Evolutionary conservation across 208 protist species (phyloP), one percentile per base, ranked within the genome.

Genomic region (Wallacemonas sp.): DNA sequence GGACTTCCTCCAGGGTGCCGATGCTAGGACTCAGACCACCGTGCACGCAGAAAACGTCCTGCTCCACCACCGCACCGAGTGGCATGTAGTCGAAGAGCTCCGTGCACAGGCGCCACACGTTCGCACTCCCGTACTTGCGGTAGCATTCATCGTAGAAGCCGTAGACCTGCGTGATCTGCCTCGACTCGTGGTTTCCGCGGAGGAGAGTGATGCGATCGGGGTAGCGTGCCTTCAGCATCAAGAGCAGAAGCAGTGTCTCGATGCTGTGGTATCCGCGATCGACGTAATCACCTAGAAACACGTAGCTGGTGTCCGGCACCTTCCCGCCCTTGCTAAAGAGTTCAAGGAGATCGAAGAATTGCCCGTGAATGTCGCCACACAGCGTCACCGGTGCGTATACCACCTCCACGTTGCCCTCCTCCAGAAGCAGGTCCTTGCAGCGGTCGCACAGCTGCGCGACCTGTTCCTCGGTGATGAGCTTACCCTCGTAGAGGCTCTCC

Each of bases 281-380:
- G 1, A 98, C 95, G 61, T 97, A 98, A 71, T 98, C 95, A 32
- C 95, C 97, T 87, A 96, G 89, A 46, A 96, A 96, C 3, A 96
- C 77, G 68, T 95, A 96, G 33, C 82, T 79, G 10, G 83, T 94
- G 6, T 92, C 87, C 1, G 87, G 85, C 44, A 95, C 80, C 29
- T 86, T 71, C 10, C 97, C 97, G 15, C 96, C 97, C 59, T 98
- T 93, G 57, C 87, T 80, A 69, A 99, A 99, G 19, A 99, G 85
- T 80, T 99, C 92, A 33, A 98, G 79, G 17, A 99, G 82, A 71
- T 99, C 98, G 72, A 95, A 98, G 61, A 99, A 99, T 84, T 99
- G 98, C 0, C 98, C 99, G 76, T 99, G 99, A 50, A 99, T 98
- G 78, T 99, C 99, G 19, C 99, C 99, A 77, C 98, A 99, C 1